Base-by-base conservation (phyloP, 805 yeast species). In the Tetrapisispora fleetii region DNA sequence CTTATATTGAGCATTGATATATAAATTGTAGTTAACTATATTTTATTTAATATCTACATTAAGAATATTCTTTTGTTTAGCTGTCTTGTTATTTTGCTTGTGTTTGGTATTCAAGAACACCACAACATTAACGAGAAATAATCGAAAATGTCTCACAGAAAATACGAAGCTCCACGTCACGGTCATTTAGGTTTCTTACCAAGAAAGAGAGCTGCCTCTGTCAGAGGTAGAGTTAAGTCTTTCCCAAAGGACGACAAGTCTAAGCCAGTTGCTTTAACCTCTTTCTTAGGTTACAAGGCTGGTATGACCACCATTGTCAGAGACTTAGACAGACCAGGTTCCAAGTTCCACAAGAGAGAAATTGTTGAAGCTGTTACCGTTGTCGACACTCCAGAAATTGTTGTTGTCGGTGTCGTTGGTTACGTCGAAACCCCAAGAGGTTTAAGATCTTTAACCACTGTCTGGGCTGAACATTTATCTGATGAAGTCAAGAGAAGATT, bases 301-400 rank as follows among this genome's bases (percentile, higher is more conserved):
- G 99, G 99, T 88, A 93, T 93, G 99, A 83, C 99, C 78, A 93
- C 99, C 78, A 88, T 89, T 68, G 99, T 93, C 72, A 90, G 99
- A 81, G 99, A 93, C 80, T 85, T 93, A 73, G 97, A 93, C 91
- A 86, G 98, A 80, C 99, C 99, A 79, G 99, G 99, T 75, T 93
- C 99, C 73, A 93, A 93, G 83, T 89, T 91, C 96, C 97, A 93
- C 96, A 93, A 93, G 95, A 95, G 98, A 79, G 99, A 93, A 81
- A 83, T 93, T 67, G 99, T 93, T 62, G 99, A 93, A 83, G 99
- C 99, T 69, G 96, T 93, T 74, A 81, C 98, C 67, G 95, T 93
- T 68, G 96, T 93, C 65, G 99, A 93, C 82, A 86, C 99, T 68
- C 99, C 99, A 74, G 96, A 96, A 73, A 76, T 93, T 70, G 98